Percentiles rank a stretch among this genome's conserved stretches.
These are phyloP conservation scores for Paralagenidium karlingii DNA, from an alignment of 352 stramenopile species.

Conservation along the genomic window DNA sequence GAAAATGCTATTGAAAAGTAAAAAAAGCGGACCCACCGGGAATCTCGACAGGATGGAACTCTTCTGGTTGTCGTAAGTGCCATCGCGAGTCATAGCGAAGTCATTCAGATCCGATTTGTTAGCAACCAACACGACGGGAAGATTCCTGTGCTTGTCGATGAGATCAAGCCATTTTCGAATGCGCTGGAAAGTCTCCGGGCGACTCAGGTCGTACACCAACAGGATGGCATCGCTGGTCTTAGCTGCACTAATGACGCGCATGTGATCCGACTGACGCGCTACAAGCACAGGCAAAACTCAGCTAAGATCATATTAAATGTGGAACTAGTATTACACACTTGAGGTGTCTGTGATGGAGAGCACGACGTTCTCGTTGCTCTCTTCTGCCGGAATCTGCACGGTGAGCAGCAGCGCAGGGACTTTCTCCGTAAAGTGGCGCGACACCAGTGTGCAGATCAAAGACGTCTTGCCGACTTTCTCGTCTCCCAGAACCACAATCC, in stretches of 20 bases:
- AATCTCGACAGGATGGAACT: constrained; percentile 58
- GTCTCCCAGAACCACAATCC: constrained; percentile 82
- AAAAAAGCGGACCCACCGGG: constrained; percentile 20
- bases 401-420: constrained; percentile 79
- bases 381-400: constrained; percentile 79
- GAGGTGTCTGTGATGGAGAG: constrained; percentile 85
- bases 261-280: constrained; percentile 68
- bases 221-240: constrained; percentile 81
- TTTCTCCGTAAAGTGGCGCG: constrained; percentile 79
- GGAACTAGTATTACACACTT: constrained; percentile 20
- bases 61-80: constrained; percentile 57
- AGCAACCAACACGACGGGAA: constrained; percentile 78
- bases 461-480: constrained; percentile 87
- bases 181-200: constrained; percentile 74
- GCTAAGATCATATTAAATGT: constrained; percentile 1
- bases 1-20: background rate
- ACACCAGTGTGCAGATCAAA: constrained; percentile 85
- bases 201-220: constrained; percentile 78
- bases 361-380: constrained; percentile 83
- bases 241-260: constrained; percentile 71
- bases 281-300: background rate
- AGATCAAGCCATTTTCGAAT: constrained; percentile 76
- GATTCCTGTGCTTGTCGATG: constrained; percentile 76
- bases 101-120: constrained; percentile 83
- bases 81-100: constrained; percentile 34